These are phyloP conservation scores for Leptographium flavum DNA, from an alignment of 2,329 filamentous ascomycete species.

Conservation along the genomic window DNA sequence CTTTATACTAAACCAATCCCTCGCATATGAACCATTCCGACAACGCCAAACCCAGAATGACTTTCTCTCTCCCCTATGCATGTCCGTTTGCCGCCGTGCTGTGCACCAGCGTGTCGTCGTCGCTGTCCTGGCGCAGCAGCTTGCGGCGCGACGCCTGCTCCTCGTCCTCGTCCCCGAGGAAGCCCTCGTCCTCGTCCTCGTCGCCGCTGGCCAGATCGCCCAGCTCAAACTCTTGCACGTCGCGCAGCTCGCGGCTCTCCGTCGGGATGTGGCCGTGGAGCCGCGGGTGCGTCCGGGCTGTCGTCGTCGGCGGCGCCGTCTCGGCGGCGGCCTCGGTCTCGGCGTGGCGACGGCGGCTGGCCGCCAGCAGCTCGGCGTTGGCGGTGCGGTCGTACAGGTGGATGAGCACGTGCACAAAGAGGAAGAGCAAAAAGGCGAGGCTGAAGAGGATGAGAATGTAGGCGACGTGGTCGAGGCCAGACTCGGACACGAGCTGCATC, in stretches of 20 bases:
- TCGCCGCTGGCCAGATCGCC: slow-evolving; percentile 83
- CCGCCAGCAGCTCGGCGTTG: slow-evolving; percentile 17
- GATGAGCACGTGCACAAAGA: slow-evolving; percentile 79
- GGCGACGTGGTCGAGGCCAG: slow-evolving; percentile 72
- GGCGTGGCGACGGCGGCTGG: background rate
- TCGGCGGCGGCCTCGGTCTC: background rate
- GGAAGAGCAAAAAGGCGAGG: slow-evolving; percentile 76
- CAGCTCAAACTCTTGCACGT: slow-evolving; percentile 88
- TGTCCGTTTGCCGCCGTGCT: slow-evolving; percentile 8
- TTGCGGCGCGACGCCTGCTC: slow-evolving; percentile 25
- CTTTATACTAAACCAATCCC: too few relatives aligned
- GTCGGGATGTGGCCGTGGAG: slow-evolving; percentile 21
- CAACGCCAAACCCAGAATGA: background rate
- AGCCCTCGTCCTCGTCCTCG: slow-evolving; percentile 78
- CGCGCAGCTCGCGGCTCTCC: slow-evolving; percentile 48
- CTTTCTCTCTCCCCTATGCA: background rate
- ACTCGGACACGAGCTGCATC: slow-evolving; percentile 62
- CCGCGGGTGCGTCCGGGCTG: background rate
- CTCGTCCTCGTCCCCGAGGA: slow-evolving; percentile 70
- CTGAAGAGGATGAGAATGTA: slow-evolving; percentile 90
- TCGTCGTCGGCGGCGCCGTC: background rate
- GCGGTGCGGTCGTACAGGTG: slow-evolving; percentile 60
- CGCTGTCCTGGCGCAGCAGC: slow-evolving; percentile 17
- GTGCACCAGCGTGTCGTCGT: slow-evolving; percentile 14
- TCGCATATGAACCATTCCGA: too few relatives aligned